A percentile compares a stretch with the other conserved stretches of the same genome.
These are phyloP conservation scores for Cryptococcus sp. DNA, from an alignment of 1,284 basidiomycete genomes.

Conservation along the genomic window DNA sequence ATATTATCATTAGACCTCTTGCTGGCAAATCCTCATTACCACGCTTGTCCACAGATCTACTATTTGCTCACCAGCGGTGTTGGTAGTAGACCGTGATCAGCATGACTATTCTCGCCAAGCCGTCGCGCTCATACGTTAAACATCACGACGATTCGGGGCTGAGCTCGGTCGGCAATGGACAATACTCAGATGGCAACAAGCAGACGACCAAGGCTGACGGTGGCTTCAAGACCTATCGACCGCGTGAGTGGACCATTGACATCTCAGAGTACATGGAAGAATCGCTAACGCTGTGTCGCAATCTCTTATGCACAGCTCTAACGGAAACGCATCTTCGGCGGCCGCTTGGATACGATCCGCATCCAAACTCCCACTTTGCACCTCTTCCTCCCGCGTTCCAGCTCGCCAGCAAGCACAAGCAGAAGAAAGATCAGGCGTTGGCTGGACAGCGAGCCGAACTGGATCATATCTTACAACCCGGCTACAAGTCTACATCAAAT, in stretches of 20 bases:
- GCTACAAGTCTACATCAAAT: slow-evolving; percentile 32
- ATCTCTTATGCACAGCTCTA: slow-evolving; percentile 21
- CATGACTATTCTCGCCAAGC: slow-evolving; percentile 36
- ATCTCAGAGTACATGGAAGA: neutral
- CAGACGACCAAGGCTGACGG: slow-evolving; percentile 17
- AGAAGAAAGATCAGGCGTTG: slow-evolving; percentile 35
- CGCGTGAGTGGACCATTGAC: slow-evolving; percentile 33
- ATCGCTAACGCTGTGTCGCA: neutral
- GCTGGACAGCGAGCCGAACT: slow-evolving; percentile 46
- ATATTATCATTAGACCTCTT: no score
- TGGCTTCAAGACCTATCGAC: slow-evolving; percentile 48
- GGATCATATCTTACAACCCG: slow-evolving; percentile 49
- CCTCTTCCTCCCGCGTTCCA: slow-evolving; percentile 44
- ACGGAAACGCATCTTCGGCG: slow-evolving; percentile 43
- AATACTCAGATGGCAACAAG: slow-evolving; percentile 12
- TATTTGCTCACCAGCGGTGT: neutral
- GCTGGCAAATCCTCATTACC: no score
- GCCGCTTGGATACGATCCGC: slow-evolving; percentile 40
- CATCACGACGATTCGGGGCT: slow-evolving; percentile 43
- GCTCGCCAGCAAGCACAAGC: slow-evolving; percentile 24
- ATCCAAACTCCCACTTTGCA: slow-evolving; percentile 40
- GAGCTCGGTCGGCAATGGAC: slow-evolving; percentile 27
- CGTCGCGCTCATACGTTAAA: slow-evolving; percentile 47
- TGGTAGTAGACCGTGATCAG: neutral
- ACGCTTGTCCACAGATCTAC: no score